A percentile compares a stretch with the other conserved stretches of the same genome.
These are phyloP conservation scores for Mimosa bimucronata DNA, from an alignment of 306 rosid species.

Conservation along the genomic window DNA sequence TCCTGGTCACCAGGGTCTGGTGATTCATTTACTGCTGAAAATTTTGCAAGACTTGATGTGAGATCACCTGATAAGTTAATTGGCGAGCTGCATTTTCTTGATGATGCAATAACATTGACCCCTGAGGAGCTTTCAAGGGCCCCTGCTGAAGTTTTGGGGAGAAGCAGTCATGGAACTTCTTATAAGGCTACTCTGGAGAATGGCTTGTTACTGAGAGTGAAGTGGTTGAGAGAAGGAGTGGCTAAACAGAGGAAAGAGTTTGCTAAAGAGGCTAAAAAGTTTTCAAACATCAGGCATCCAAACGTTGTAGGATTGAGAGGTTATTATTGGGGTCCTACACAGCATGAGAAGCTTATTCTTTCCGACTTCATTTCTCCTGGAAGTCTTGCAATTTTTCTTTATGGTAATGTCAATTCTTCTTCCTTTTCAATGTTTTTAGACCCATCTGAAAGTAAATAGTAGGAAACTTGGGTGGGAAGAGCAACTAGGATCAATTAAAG, in stretches of 20 bases:
- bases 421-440: constrained; percentile 4
- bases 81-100: constrained; percentile 95
- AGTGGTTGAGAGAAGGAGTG: constrained; percentile 99
- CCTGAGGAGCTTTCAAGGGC: constrained; percentile 95
- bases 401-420: constrained; percentile 63
- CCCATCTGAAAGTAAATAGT: neutral
- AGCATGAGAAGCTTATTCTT: constrained; percentile 98
- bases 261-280: constrained; percentile 91
- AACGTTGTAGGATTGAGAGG: constrained; percentile 95
- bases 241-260: constrained; percentile 98
- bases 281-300: constrained; percentile 96
- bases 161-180: constrained; percentile 98
- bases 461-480: neutral
- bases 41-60: constrained; percentile 73
- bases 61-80: constrained; percentile 89
- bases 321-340: constrained; percentile 99
- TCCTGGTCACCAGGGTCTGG: constrained; percentile 98
- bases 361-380: constrained; percentile 92
- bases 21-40: constrained; percentile 70
- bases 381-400: constrained; percentile 89
- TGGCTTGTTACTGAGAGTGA: constrained; percentile 83
- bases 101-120: constrained; percentile 75
- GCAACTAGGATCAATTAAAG: neutral
- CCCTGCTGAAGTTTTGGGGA: constrained; percentile 95
- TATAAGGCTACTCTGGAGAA: constrained; percentile 89